These are phyloP conservation scores for Keqinozyma sinolaborantium DNA, from an alignment of 1,139 yeast species.

Conservation along the genomic window DNA sequence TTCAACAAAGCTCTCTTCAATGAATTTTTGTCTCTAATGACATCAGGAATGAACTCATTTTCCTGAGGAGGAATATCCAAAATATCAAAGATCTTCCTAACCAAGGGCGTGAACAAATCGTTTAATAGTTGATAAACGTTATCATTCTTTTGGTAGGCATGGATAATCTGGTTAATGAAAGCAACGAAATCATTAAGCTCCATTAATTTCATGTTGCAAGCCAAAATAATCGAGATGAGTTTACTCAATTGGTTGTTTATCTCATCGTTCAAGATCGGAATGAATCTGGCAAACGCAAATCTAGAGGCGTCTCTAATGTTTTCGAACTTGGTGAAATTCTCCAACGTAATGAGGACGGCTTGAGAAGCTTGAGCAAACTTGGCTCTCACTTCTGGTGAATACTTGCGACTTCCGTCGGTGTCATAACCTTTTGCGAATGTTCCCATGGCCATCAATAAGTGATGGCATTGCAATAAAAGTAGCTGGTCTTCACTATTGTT, in stretches of 20 bases:
- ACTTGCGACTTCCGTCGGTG: constrained; percentile 27
- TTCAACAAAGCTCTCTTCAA: constrained; percentile 70
- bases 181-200: constrained; percentile 82
- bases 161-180: constrained; percentile 85
- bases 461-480: constrained; percentile 73
- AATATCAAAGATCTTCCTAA: constrained; percentile 59
- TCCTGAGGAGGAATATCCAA: constrained; percentile 30
- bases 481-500: constrained; percentile 13
- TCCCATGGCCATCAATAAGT: constrained; percentile 83
- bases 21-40: constrained; percentile 55
- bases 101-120: constrained; percentile 69
- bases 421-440: constrained; percentile 85
- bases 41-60: constrained; percentile 38
- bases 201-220: constrained; percentile 55
- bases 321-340: constrained; percentile 64
- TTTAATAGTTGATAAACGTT: constrained; percentile 72
- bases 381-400: constrained; percentile 35
- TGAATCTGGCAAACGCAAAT: constrained; percentile 81
- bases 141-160: constrained; percentile 65
- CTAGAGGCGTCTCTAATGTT: constrained; percentile 81
- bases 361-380: constrained; percentile 74
- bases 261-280: constrained; percentile 56
- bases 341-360: constrained; percentile 80
- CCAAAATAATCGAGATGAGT: constrained; percentile 68
- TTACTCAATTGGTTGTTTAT: constrained; percentile 63